Evolutionary conservation across 2,329 filamentous ascomycete genomes (phyloP).

Genomic region (Emericellopsis atlantica): DNA sequence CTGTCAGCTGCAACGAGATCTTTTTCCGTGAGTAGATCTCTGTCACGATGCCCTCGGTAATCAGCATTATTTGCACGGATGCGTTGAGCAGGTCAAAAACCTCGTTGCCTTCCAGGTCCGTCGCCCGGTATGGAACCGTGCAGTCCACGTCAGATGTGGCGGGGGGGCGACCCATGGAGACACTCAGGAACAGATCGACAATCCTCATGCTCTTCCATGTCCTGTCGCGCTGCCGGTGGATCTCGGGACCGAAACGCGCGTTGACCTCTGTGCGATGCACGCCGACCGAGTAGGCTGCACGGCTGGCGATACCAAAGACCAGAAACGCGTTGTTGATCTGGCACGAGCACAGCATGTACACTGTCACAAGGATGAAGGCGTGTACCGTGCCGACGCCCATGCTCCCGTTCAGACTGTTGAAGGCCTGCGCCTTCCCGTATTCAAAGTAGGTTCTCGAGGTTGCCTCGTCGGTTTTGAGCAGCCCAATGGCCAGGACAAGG

Average conservation of each 20-base stretch:
- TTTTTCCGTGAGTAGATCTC: conserved; percentile 41
- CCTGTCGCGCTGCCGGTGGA: conserved; percentile 30
- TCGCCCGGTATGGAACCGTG: conserved; percentile 31
- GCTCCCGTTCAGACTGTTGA: conserved; percentile 29
- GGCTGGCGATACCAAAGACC: conserved; percentile 38
- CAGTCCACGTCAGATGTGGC: conserved; percentile 41
- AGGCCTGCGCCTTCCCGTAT: conserved; percentile 31
- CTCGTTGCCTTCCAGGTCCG: conserved; percentile 22
- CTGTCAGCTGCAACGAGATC: conserved; percentile 37
- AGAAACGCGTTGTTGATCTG: conserved; percentile 43
- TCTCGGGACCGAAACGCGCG: conserved; percentile 30
- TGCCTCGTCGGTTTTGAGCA: conserved; percentile 25
- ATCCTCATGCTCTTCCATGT: conserved; percentile 41
- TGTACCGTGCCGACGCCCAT: conserved; percentile 36
- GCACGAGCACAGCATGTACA: conserved; percentile 41
- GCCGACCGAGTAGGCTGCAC: conserved; percentile 39
- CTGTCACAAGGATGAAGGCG: conserved; percentile 33
- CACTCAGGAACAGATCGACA: conserved; percentile 38
- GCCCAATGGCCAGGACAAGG: conserved; percentile 37
- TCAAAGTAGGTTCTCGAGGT: conserved; percentile 33
- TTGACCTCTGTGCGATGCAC: conserved; percentile 42
- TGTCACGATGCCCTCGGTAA: conserved; percentile 35
- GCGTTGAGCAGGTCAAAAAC: conserved; percentile 33
- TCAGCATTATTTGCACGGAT: conserved; percentile 37
- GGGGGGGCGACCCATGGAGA: conserved; percentile 40